These are phyloP conservation scores for Suillus fuscotomentosus DNA, from an alignment of 768 basidiomycete species.

Conservation along the genomic window DNA sequence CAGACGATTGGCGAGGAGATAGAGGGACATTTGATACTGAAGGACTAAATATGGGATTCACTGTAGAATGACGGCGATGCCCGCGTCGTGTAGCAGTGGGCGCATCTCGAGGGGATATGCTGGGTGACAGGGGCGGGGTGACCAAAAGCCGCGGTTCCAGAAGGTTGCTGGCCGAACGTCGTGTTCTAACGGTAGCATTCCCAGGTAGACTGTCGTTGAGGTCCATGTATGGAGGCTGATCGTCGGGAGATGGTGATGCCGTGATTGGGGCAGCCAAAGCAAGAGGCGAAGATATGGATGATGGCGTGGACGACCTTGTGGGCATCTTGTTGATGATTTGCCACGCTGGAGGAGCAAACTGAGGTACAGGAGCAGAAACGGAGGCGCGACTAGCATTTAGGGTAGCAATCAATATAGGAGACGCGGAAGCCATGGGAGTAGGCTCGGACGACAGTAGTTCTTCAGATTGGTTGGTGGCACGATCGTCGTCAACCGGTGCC, in stretches of 20 bases:
- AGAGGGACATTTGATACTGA: slow-evolving; percentile 53
- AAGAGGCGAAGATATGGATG: slow-evolving; percentile 84
- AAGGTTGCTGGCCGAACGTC: slow-evolving; percentile 65
- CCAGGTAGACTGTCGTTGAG: slow-evolving; percentile 50
- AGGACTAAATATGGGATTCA: slow-evolving; percentile 61
- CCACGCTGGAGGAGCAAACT: slow-evolving; percentile 47
- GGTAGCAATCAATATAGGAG: slow-evolving; percentile 30
- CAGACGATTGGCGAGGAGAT: slow-evolving; percentile 84
- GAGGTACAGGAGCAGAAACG: slow-evolving; percentile 35
- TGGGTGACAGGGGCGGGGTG: slow-evolving; percentile 72
- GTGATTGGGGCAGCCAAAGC: slow-evolving; percentile 84
- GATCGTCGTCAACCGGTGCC: slow-evolving; percentile 14
- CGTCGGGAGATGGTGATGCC: slow-evolving; percentile 60
- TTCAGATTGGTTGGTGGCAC: slow-evolving; percentile 17
- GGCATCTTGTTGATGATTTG: slow-evolving; percentile 46
- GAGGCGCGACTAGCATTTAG: slow-evolving; percentile 23
- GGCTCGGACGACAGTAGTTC: slow-evolving; percentile 51
- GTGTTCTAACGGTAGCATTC: slow-evolving; percentile 51
- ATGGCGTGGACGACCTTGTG: slow-evolving; percentile 85
- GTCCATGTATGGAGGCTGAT: slow-evolving; percentile 62
- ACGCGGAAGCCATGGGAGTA: slow-evolving; percentile 63
- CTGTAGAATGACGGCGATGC: slow-evolving; percentile 72
- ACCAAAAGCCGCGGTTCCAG: slow-evolving; percentile 63
- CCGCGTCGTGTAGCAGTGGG: slow-evolving; percentile 45
- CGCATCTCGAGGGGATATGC: slow-evolving; percentile 53